Evolutionary conservation across 495 filamentous ascomycete genomes (phyloP).

Genomic region (Podospora australis): DNA sequence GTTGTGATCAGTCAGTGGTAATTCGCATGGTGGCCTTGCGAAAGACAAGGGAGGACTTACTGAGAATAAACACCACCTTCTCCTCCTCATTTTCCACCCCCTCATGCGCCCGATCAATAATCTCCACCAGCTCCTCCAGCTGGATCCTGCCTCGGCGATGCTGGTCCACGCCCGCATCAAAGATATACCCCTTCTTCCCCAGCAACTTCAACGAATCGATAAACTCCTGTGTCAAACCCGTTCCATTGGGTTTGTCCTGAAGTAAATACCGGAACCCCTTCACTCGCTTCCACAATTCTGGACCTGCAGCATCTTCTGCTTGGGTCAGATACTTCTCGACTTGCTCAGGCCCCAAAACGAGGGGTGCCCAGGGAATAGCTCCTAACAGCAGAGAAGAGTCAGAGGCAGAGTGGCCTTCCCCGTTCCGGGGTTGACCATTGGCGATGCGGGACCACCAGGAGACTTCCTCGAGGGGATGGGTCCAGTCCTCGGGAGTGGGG

Average conservation of each 20-base stretch:
- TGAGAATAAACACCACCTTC: slow-evolving; percentile 60
- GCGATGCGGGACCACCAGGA: slow-evolving; percentile 58
- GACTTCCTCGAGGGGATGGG: slow-evolving; percentile 62
- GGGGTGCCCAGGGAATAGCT: slow-evolving; percentile 76
- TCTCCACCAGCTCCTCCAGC: slow-evolving; percentile 62
- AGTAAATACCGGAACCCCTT: slow-evolving; percentile 75
- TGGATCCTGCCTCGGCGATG: slow-evolving; percentile 61
- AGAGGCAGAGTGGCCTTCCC: slow-evolving; percentile 51
- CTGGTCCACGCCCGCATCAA: slow-evolving; percentile 80
- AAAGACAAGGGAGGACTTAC: slow-evolving; percentile 53
- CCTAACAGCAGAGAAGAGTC: slow-evolving; percentile 54
- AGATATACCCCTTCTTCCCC: slow-evolving; percentile 54
- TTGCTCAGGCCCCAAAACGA: slow-evolving; percentile 51
- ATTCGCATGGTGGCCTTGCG: too few relatives aligned
- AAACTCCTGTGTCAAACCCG: slow-evolving; percentile 54
- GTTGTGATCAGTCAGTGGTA: slow-evolving; percentile 3
- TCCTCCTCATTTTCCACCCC: slow-evolving; percentile 48
- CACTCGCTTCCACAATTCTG: slow-evolving; percentile 36
- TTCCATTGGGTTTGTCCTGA: slow-evolving; percentile 63
- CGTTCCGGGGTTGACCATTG: slow-evolving; percentile 46
- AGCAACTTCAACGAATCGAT: slow-evolving; percentile 64
- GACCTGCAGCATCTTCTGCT: slow-evolving; percentile 45
- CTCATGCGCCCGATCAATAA: slow-evolving; percentile 60
- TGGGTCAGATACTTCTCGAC: slow-evolving; percentile 45
- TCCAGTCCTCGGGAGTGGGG: slow-evolving; percentile 43